phyloP scores from a whole-genome alignment of 257 asterid species.

The Orobanche coerulescens region DNA sequence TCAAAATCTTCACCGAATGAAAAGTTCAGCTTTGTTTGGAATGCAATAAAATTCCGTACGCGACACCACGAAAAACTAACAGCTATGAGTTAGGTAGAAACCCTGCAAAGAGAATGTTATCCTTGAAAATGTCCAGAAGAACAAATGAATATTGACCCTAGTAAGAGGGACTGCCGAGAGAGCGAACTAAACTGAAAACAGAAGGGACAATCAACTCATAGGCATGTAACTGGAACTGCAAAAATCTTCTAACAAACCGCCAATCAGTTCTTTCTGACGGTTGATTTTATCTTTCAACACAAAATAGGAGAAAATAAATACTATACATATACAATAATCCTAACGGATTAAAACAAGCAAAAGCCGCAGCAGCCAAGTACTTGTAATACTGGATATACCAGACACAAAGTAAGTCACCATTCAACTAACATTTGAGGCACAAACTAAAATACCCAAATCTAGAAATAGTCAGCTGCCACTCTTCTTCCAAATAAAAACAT shows the following conservation, averaged over 20 bases:
- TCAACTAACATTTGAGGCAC: too few relatives aligned
- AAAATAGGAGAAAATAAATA: not conserved
- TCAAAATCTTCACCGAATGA: not conserved
- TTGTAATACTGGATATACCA: not conserved
- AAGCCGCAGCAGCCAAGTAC: not conserved
- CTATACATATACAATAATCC: not conserved
- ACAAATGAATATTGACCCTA: not conserved
- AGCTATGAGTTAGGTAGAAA: not conserved
- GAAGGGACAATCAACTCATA: not conserved
- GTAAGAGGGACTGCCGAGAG: not conserved
- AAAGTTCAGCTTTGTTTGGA: not conserved
- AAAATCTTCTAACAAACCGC: not conserved
- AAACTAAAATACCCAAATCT: constrained; percentile 10
- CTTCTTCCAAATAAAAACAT: not conserved
- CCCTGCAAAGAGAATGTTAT: not conserved
- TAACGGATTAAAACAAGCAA: not conserved
- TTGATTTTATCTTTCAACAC: not conserved
- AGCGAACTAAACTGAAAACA: not conserved
- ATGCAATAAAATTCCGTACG: not conserved
- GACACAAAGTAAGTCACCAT: not conserved
- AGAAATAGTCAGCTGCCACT: constrained; percentile 11
- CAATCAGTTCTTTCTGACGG: not conserved
- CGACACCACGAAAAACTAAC: not conserved
- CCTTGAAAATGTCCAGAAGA: constrained; percentile 5
- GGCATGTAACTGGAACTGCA: not conserved